These are phyloP conservation scores for Pseudopediastrum boryanum DNA, from an alignment of 139 green algal genomes.

Conservation along the genomic window DNA sequence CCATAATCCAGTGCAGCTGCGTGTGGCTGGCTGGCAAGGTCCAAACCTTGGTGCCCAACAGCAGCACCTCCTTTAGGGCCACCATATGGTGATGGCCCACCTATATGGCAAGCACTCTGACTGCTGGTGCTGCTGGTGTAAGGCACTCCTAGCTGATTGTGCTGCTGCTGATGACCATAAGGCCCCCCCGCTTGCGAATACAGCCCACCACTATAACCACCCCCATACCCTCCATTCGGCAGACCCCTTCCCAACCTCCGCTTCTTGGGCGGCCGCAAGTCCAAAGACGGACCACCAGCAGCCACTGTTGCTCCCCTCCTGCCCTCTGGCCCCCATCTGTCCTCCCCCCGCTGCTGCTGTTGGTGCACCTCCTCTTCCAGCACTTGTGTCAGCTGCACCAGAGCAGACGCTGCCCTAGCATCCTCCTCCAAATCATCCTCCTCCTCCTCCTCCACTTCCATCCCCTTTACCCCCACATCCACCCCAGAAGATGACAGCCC, in stretches of 20 bases:
- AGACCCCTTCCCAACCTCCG: not conserved
- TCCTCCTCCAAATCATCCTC: conserved; percentile 16
- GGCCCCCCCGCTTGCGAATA: not conserved
- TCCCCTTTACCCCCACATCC: not conserved
- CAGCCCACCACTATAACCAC: not conserved
- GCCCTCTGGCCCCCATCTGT: not conserved
- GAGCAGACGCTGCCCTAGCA: conserved; percentile 23
- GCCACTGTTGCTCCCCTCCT: not conserved
- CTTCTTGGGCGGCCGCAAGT: not conserved
- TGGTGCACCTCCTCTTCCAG: conserved; percentile 12
- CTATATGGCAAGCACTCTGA: conserved; percentile 21
- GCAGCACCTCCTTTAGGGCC: too few species aligned
- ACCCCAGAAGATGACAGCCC: too few species aligned
- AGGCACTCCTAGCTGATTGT: not conserved
- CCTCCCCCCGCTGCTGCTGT: not conserved
- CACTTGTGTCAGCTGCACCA: conserved; percentile 16
- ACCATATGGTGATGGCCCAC: too few species aligned
- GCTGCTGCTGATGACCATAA: not conserved
- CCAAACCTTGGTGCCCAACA: not conserved
- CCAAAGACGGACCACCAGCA: not conserved
- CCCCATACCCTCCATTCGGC: too few species aligned
- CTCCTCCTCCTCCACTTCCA: not conserved
- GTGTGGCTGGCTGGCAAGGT: not conserved
- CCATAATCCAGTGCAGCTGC: too few species aligned
- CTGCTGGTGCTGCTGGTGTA: conserved; percentile 40